Conservation (phyloP, 306 rosid genomes). For the Lathyrus aphaca region DNA sequence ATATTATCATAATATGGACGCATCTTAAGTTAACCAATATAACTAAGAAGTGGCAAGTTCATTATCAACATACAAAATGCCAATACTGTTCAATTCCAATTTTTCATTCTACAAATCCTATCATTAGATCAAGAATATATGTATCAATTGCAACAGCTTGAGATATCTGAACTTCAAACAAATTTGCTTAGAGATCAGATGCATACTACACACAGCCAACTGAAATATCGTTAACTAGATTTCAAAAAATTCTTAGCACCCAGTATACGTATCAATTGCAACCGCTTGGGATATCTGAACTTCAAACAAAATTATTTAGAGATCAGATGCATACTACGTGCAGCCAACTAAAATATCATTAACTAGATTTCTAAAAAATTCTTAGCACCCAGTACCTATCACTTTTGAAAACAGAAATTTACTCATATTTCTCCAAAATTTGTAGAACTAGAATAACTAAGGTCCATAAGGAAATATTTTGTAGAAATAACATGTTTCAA, state of each 20-base stretch:
- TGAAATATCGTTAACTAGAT: not conserved
- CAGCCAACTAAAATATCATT: not conserved
- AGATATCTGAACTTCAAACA: no score
- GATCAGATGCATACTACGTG: not conserved
- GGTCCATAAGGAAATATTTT: not conserved
- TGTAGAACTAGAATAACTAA: not conserved
- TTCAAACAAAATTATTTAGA: not conserved
- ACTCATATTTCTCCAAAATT: slow-evolving; percentile 12
- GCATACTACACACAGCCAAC: not conserved
- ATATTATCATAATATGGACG: slow-evolving; percentile 13
- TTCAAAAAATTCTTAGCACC: slow-evolving; percentile 6
- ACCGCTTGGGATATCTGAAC: not conserved
- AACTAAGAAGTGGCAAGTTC: slow-evolving; percentile 12
- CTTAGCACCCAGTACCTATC: not conserved
- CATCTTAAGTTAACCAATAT: slow-evolving; percentile 29
- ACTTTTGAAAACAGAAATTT: slow-evolving; percentile 3
- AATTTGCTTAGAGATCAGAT: slow-evolving; percentile 13
- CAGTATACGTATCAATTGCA: no score
- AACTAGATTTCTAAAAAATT: slow-evolving; percentile 1
- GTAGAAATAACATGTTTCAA: not conserved
- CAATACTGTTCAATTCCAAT: slow-evolving; percentile 1
- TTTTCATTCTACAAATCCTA: slow-evolving; percentile 23
- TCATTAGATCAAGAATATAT: slow-evolving; percentile 23
- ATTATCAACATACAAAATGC: slow-evolving; percentile 21
- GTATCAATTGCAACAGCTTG: slow-evolving; percentile 26